These are phyloP conservation scores for Discostella stelligeroides DNA, from an alignment of 108 stramenopile species.

Conservation along the genomic window DNA sequence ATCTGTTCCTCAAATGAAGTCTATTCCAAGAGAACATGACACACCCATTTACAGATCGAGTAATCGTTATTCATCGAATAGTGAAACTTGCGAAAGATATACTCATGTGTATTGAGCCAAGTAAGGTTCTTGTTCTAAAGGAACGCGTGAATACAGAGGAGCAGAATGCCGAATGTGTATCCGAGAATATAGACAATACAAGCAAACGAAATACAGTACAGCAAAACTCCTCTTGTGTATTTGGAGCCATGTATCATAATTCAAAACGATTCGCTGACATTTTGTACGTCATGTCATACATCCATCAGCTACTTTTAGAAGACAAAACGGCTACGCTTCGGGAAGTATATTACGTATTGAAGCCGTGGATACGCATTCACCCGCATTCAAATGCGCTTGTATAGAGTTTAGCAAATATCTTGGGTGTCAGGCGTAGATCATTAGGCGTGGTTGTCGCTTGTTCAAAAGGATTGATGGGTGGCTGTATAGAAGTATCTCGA, in stretches of 20 bases:
- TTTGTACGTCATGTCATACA: conserved; percentile 63
- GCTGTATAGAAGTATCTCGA: conserved; percentile 54
- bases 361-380: conserved; percentile 81
- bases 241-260: conserved; percentile 46
- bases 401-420: conserved; percentile 53
- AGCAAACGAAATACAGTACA: neutral
- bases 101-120: neutral
- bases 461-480: conserved; percentile 88
- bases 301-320: conserved; percentile 59
- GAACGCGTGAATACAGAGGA: neutral
- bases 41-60: neutral
- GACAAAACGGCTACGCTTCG: conserved; percentile 74
- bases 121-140: neutral
- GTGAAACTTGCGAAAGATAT: neutral
- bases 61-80: conserved; percentile 10
- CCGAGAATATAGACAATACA: neutral
- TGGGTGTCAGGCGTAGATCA: conserved; percentile 59
- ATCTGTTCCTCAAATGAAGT: neutral
- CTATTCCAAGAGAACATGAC: no score
- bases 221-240: conserved; percentile 13
- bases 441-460: conserved; percentile 78
- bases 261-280: conserved; percentile 63
- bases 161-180: neutral
- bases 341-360: conserved; percentile 86
- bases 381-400: conserved; percentile 68